These are phyloP conservation scores for Butyriboletus loyo DNA, from an alignment of 768 basidiomycete species.

Conservation along the genomic window DNA sequence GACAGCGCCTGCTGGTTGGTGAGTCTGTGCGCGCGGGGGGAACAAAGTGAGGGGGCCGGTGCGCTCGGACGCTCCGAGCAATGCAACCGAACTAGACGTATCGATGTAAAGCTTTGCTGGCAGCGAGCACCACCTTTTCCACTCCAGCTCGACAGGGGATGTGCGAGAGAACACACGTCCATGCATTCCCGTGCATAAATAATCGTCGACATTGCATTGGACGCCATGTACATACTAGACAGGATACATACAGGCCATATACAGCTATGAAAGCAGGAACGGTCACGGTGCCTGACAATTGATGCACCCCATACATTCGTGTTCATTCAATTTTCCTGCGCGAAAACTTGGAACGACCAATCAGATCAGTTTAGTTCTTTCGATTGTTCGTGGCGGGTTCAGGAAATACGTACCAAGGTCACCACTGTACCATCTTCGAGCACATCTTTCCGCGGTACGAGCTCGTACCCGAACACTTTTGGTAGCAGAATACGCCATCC, in stretches of 20 bases:
- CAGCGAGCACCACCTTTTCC: not conserved
- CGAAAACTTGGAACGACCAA: constrained; percentile 7
- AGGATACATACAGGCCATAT: not conserved
- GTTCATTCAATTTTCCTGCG: constrained; percentile 6
- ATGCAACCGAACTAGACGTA: not conserved
- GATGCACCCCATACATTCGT: too few species aligned
- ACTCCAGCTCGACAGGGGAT: not conserved
- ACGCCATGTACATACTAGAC: too few species aligned
- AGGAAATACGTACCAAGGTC: constrained; percentile 40
- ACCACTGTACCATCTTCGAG: constrained; percentile 54
- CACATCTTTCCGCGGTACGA: constrained; percentile 46
- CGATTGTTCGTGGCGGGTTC: not conserved
- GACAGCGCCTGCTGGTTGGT: not conserved
- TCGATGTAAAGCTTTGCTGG: not conserved
- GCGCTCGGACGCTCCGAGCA: not conserved
- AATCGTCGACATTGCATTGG: not conserved
- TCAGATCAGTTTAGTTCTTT: not conserved
- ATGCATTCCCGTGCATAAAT: not conserved
- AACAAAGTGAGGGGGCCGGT: not conserved
- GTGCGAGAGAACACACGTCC: not conserved
- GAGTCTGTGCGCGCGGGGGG: not conserved
- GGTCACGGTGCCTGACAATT: not conserved
- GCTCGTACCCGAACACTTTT: constrained; percentile 44
- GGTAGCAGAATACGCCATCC: constrained; percentile 52
- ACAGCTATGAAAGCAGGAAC: not conserved